A percentile compares a stretch with the other conserved stretches of the same genome.
phyloP scores from a whole-genome alignment of 768 basidiomycete species.

The Xanthoconium stramineum region DNA sequence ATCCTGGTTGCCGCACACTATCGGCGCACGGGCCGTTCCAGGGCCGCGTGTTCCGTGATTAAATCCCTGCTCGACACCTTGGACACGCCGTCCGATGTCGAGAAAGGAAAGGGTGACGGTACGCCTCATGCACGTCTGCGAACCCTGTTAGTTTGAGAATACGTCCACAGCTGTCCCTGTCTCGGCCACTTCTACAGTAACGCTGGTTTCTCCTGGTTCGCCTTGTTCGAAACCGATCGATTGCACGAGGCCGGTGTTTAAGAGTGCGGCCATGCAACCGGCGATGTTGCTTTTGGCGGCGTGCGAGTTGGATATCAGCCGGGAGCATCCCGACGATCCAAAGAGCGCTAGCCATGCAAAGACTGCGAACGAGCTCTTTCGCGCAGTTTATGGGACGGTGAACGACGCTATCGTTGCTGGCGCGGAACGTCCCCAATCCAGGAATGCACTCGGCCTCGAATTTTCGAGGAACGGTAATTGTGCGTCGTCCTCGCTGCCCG shows the following conservation, averaged over 20 bases:
- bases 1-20: conserved; percentile 31
- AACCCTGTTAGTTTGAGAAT: conserved; percentile 16
- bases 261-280: conserved; percentile 22
- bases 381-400: conserved; percentile 27
- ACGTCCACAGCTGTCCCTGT: conserved; percentile 8
- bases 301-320: conserved; percentile 32
- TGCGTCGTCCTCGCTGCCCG: not conserved
- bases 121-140: conserved; percentile 14
- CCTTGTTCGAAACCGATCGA: conserved; percentile 8
- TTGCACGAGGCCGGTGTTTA: conserved; percentile 6
- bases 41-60: conserved; percentile 28
- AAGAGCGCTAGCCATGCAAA: conserved; percentile 20
- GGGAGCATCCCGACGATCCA: conserved; percentile 20
- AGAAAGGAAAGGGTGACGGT: conserved; percentile 27
- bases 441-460: conserved; percentile 27
- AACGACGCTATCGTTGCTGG: conserved; percentile 19
- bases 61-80: conserved; percentile 22
- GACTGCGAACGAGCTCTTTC: conserved; percentile 29
- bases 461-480: conserved; percentile 14
- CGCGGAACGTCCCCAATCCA: conserved; percentile 8
- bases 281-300: conserved; percentile 31
- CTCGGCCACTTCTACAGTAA: conserved; percentile 7
- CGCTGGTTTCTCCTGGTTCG: conserved; percentile 6
- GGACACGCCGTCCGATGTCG: conserved; percentile 2
- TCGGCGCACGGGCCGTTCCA: conserved; percentile 32